Percentiles rank a stretch among this genome's conserved stretches.
phyloP scores from a whole-genome alignment of 192 early-diverging fungal species.

The Hyaloraphidium curvatum region DNA sequence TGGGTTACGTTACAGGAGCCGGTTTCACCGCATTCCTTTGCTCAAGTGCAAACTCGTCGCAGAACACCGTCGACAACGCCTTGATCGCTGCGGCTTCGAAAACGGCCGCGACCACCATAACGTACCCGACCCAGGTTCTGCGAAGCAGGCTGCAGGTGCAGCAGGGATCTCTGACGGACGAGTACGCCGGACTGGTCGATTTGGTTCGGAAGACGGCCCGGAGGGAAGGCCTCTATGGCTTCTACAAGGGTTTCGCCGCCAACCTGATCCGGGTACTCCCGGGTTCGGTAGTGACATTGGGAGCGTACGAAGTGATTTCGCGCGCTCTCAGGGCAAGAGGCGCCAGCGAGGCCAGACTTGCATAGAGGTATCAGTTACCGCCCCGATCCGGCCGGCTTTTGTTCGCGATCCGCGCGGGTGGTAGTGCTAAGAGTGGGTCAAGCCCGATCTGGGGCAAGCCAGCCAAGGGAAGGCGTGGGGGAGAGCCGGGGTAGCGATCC shows the following conservation, averaged over 20 bases:
- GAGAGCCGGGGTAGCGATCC: no score
- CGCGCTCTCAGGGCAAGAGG: no score
- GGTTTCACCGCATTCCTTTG: background rate
- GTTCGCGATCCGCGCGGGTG: no score
- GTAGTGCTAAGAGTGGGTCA: no score
- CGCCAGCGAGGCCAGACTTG: no score
- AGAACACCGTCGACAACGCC: conserved; percentile 43
- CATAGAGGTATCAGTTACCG: no score
- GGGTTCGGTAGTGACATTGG: conserved; percentile 85
- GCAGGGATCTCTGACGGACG: conserved; percentile 15
- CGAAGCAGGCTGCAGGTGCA: conserved; percentile 57
- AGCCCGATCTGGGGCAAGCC: no score
- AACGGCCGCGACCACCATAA: conserved; percentile 61
- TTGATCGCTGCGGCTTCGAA: conserved; percentile 76
- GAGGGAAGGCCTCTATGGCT: conserved; percentile 56
- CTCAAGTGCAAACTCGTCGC: background rate
- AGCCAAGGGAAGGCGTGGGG: no score
- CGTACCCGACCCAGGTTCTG: conserved; percentile 87
- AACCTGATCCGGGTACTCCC: conserved; percentile 77
- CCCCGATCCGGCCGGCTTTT: no score
- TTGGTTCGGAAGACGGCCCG: conserved; percentile 4
- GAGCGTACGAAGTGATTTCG: no score
- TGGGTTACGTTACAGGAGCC: background rate
- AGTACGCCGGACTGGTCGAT: background rate
- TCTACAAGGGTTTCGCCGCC: conserved; percentile 83